These are phyloP conservation scores for Azolla pinnata DNA, from an alignment of 75 land plant species.

Conservation along the genomic window DNA sequence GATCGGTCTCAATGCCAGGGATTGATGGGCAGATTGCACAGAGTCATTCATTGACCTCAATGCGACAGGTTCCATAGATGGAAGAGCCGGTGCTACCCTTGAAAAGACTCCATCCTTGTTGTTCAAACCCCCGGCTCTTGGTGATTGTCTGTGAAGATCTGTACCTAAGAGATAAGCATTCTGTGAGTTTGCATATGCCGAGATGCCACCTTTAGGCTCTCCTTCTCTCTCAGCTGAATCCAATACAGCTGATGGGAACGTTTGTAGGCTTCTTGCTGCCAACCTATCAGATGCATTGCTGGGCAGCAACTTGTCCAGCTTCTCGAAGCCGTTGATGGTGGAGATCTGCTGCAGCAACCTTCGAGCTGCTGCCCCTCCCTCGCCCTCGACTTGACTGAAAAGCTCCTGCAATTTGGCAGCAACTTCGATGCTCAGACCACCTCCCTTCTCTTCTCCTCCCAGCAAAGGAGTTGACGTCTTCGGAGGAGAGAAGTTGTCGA, in stretches of 20 bases:
- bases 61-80: no score
- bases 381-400: slow-evolving; percentile 57
- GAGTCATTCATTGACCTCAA: no score
- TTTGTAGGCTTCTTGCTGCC: slow-evolving; percentile 21
- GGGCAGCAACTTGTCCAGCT: slow-evolving; percentile 38
- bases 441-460: slow-evolving; percentile 81
- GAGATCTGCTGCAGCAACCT: slow-evolving; percentile 78
- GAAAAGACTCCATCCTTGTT: no score
- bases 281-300: slow-evolving; percentile 39
- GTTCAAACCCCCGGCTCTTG: no score
- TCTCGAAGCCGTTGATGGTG: slow-evolving; percentile 35
- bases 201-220: slow-evolving; percentile 26
- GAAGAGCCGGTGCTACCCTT: no score
- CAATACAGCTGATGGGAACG: slow-evolving; percentile 24
- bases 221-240: slow-evolving; percentile 47
- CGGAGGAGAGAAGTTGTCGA: slow-evolving; percentile 52
- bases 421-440: slow-evolving; percentile 91
- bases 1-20: no score
- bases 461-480: slow-evolving; percentile 44
- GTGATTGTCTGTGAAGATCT: no score
- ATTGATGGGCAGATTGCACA: no score
- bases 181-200: slow-evolving; percentile 18
- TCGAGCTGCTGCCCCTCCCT: slow-evolving; percentile 67
- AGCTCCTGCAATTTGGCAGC: slow-evolving; percentile 92
- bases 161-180: no score